Base-by-base conservation (phyloP, 805 yeast species). In the Scheffersomyces coipomensis region DNA sequence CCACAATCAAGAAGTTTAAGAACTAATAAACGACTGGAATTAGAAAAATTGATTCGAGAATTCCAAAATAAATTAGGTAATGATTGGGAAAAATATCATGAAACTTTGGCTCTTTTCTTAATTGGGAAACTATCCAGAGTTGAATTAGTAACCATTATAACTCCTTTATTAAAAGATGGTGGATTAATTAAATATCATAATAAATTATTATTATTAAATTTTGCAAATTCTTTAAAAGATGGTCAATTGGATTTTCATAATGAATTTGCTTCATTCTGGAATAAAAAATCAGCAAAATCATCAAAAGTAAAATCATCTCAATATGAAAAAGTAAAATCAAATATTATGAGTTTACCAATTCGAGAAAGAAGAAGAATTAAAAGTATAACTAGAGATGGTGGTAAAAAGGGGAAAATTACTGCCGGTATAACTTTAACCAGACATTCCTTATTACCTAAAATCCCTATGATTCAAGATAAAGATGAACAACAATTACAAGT, bases 71-170 rank as follows among this genome's bases (percentile, higher is more conserved):
- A 75, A 43, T 61, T 91, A 42, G 97, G 97, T 2, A 68, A 74
- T 33, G 77, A 79, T 38, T 91, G 99, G 99, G 91, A 84, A 45
- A 76, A 75, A 42, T 91, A 91, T 60, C 90, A 95, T 46, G 85
- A 82, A 40, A 73, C 87, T 4, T 74, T 93, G 18, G 81, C 91
- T 36, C 66, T 77, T 37, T 91, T 89, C 51, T 68, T 91, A 27
- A 70, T 84, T 27, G 96, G 96, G 4, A 84, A 82, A 56, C 67
- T 89, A 15, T 84, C 96, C 9, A 73, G 96, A 35, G 60, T 62
- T 16, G 99, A 91, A 60, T 69, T 91, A 39, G 78, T 79, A 44
- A 65, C 69, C 11, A 80, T 71, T 34, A 69, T 88, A 23, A 68
- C 70, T 32, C 75, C 75, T n/a, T 67, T 86, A 19, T 67, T 89